Conservation (phyloP, 495 filamentous ascomycete genomes). For the Aspergillus asperescens region DNA sequence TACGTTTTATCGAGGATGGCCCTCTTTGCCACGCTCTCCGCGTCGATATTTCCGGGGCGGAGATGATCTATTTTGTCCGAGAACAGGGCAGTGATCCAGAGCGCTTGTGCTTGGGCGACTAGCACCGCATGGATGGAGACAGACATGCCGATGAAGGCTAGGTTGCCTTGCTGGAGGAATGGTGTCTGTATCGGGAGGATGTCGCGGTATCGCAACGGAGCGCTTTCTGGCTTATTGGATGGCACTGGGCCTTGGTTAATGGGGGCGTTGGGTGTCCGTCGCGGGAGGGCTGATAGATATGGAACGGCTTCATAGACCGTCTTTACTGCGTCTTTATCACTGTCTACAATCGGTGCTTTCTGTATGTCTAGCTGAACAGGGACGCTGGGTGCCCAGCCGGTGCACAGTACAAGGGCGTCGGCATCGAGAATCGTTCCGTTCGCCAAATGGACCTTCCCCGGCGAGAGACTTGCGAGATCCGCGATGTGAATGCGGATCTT, state of each 20-base stretch:
- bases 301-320: neutral
- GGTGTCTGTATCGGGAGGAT: slow-evolving; percentile 48
- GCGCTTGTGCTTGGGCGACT: slow-evolving; percentile 52
- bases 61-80: slow-evolving; percentile 26
- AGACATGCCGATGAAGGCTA: slow-evolving; percentile 53
- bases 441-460: slow-evolving; percentile 41
- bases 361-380: neutral
- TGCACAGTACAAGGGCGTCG: slow-evolving; percentile 54
- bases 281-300: neutral
- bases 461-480: slow-evolving; percentile 43
- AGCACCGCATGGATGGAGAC: slow-evolving; percentile 46
- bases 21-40: slow-evolving; percentile 21
- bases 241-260: no score
- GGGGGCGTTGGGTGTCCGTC: slow-evolving; percentile 1
- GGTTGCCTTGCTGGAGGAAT: slow-evolving; percentile 43
- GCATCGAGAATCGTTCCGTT: slow-evolving; percentile 46
- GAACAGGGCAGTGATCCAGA: slow-evolving; percentile 59
- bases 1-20: slow-evolving; percentile 51
- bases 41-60: neutral
- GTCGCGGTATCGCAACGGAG: slow-evolving; percentile 43
- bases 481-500: slow-evolving; percentile 52
- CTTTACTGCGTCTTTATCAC: neutral
- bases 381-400: slow-evolving; percentile 48
- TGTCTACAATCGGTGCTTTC: neutral
- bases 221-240: no score